Conservation (phyloP, 768 basidiomycete species). For the Russula abietina region DNA sequence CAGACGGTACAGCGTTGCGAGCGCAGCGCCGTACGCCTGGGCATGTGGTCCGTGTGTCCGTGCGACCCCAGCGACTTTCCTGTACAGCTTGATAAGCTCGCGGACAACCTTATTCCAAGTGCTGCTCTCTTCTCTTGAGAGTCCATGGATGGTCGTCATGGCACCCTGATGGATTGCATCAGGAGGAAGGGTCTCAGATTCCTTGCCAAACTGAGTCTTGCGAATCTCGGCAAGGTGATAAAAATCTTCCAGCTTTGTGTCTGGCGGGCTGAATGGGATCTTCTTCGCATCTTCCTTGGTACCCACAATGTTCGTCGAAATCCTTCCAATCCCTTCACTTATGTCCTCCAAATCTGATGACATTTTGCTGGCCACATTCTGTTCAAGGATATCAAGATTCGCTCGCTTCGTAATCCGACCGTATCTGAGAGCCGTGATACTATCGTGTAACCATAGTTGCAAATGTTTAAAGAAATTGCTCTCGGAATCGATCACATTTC, state of each 20-base stretch:
- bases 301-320: constrained; percentile 11
- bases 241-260: neutral
- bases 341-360: constrained; percentile 25
- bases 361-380: constrained; percentile 34
- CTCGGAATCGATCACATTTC: no score
- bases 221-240: neutral
- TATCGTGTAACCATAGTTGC: no score
- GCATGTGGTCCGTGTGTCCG: constrained; percentile 35
- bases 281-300: constrained; percentile 22
- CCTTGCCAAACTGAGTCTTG: constrained; percentile 3
- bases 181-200: constrained; percentile 24
- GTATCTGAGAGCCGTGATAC: constrained; percentile 34
- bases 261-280: constrained; percentile 2
- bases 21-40: constrained; percentile 34
- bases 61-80: constrained; percentile 26
- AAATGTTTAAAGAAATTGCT: no score
- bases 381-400: constrained; percentile 35
- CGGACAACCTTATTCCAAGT: constrained; percentile 28
- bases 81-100: constrained; percentile 27
- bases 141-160: constrained; percentile 25
- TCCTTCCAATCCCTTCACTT: constrained; percentile 9
- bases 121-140: constrained; percentile 23
- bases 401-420: constrained; percentile 35
- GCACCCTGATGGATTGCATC: constrained; percentile 3
- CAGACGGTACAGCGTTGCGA: constrained; percentile 31